These are phyloP conservation scores for Ustilago lituana DNA, from an alignment of 1,284 basidiomycete genomes.

Conservation along the genomic window DNA sequence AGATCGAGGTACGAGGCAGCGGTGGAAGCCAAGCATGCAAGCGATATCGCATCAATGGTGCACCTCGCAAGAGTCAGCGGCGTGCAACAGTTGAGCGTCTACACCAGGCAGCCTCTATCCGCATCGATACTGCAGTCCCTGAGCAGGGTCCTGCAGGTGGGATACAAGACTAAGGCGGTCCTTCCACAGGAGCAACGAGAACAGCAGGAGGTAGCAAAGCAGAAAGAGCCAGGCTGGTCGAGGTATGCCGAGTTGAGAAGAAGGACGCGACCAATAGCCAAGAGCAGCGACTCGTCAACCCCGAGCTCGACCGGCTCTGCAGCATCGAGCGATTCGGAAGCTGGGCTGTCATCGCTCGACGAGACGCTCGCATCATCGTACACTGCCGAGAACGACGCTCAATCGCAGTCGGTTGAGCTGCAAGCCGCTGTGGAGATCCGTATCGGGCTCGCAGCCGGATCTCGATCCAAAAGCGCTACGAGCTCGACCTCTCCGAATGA, in stretches of 20 bases:
- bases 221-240: not conserved
- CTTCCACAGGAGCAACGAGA: not conserved
- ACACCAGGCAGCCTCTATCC: constrained; percentile 6
- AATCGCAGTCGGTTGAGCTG: not conserved
- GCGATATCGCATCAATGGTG: constrained; percentile 22
- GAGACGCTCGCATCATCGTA: constrained; percentile 47
- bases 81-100: constrained; percentile 25
- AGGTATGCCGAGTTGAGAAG: constrained; percentile 15
- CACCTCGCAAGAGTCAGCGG: constrained; percentile 31
- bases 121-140: not conserved
- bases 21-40: constrained; percentile 17
- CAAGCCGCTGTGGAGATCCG: constrained; percentile 11
- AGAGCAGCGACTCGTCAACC: constrained; percentile 4
- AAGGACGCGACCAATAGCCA: not conserved
- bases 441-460: not conserved
- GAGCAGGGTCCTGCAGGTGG: not conserved
- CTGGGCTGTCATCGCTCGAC: constrained; percentile 21
- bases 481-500: too few species aligned
- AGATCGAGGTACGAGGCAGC: constrained; percentile 5
- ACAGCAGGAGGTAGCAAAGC: not conserved
- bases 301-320: constrained; percentile 13
- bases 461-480: too few species aligned
- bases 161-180: constrained; percentile 19
- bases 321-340: constrained; percentile 40
- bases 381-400: constrained; percentile 19